phyloP scores from a whole-genome alignment of 352 stramenopile species.

The Elongisporangium senticosum region DNA sequence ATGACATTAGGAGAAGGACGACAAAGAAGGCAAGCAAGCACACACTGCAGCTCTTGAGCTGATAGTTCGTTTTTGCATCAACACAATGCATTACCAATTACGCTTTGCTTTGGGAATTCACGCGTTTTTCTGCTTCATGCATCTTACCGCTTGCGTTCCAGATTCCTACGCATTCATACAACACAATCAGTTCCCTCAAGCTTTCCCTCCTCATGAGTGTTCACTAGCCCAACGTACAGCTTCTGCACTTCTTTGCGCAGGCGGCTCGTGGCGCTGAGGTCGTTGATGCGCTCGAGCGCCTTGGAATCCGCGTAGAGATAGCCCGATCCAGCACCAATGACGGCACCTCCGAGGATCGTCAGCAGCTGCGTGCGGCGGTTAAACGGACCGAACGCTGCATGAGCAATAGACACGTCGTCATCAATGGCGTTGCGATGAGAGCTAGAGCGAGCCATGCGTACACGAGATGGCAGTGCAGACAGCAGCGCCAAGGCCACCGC shows the following conservation, averaged over 20 bases:
- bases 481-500: conserved; percentile 45
- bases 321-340: conserved; percentile 53
- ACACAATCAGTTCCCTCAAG: neutral
- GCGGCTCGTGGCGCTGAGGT: conserved; percentile 69
- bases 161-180: neutral
- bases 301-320: conserved; percentile 74
- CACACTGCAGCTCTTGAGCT: neutral
- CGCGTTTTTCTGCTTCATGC: neutral
- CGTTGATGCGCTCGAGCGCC: conserved; percentile 62
- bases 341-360: conserved; percentile 43
- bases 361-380: conserved; percentile 52
- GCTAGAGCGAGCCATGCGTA: conserved; percentile 14
- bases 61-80: neutral
- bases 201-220: no score
- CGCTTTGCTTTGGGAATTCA: neutral
- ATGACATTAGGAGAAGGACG: neutral
- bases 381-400: conserved; percentile 60
- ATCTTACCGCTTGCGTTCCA: neutral
- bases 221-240: conserved; percentile 35
- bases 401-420: neutral
- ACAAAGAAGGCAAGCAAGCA: neutral
- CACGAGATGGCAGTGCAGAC: conserved; percentile 45
- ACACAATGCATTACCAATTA: neutral
- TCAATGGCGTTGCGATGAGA: neutral
- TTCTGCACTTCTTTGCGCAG: conserved; percentile 81